A percentile compares a stretch with the other conserved stretches of the same genome.
phyloP scores from a whole-genome alignment of 78 protist genomes.

The Chrysochromulina tobinii region DNA sequence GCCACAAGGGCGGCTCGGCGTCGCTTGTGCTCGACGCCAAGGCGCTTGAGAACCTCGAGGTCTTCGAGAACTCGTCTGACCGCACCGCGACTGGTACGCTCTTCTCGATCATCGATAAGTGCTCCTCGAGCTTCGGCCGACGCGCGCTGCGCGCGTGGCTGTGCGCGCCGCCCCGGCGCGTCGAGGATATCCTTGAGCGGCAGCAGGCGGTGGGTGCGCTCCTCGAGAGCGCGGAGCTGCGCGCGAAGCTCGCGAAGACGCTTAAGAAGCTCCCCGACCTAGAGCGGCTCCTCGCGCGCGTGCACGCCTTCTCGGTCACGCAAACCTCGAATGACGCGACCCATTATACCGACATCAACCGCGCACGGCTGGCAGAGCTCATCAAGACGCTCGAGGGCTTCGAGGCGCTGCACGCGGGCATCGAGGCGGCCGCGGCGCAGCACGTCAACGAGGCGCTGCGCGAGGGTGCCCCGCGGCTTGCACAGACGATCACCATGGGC shows the following conservation, averaged over 20 bases:
- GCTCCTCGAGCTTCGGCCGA: constrained; percentile 11
- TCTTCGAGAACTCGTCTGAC: neutral
- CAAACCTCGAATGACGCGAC: too few species aligned
- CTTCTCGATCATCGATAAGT: neutral
- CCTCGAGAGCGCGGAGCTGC: neutral
- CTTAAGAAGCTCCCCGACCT: constrained; percentile 42
- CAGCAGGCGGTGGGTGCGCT: constrained; percentile 31
- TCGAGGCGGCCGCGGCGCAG: neutral
- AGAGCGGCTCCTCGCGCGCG: constrained; percentile 46
- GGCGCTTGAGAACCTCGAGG: constrained; percentile 34
- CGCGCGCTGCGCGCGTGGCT: constrained; percentile 39
- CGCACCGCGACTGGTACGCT: constrained; percentile 24
- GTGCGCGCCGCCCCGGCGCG: constrained; percentile 14
- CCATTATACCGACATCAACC: too few species aligned
- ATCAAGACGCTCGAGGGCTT: neutral
- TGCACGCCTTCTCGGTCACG: neutral
- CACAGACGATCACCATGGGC: too few species aligned
- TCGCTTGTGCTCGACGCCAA: constrained; percentile 10
- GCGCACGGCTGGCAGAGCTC: neutral
- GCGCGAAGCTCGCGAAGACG: too few species aligned
- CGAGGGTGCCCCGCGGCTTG: neutral
- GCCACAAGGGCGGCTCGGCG: neutral
- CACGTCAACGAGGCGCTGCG: neutral
- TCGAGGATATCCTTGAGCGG: neutral
- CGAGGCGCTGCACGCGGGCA: neutral